A percentile compares a stretch with the other conserved stretches of the same genome.
phyloP scores from a whole-genome alignment of 148 eudicot genomes.

The Rhododendron molle region DNA sequence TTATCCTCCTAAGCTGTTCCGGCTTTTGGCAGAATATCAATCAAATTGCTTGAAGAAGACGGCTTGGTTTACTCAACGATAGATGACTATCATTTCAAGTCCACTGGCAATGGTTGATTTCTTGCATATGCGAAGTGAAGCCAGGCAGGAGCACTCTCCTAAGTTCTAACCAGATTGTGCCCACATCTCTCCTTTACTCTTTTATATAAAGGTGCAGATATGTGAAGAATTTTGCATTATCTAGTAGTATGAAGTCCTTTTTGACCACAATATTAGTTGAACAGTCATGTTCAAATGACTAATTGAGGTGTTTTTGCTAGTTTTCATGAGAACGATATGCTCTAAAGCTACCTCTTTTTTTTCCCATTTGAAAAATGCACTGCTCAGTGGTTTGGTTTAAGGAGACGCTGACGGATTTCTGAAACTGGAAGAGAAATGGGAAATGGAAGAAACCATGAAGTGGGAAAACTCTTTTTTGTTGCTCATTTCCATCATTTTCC shows the following conservation, averaged over 20 bases:
- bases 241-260: background rate
- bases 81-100: conserved; percentile 73
- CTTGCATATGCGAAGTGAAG: background rate
- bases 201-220: background rate
- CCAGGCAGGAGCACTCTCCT: background rate
- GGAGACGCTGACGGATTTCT: background rate
- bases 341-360: background rate
- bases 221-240: background rate
- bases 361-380: background rate
- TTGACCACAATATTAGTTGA: background rate
- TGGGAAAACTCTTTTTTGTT: background rate
- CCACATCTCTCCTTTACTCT: background rate
- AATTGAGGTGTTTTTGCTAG: background rate
- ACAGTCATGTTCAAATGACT: background rate
- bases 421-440: background rate
- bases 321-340: background rate
- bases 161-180: background rate
- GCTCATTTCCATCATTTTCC: background rate
- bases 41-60: conserved; percentile 52
- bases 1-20: background rate
- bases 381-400: background rate
- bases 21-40: conserved; percentile 37
- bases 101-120: conserved; percentile 44
- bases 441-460: background rate
- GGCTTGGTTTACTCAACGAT: conserved; percentile 71